Conservation (phyloP, 202 grass and related monocot genomes). For the Carex arenaria region DNA sequence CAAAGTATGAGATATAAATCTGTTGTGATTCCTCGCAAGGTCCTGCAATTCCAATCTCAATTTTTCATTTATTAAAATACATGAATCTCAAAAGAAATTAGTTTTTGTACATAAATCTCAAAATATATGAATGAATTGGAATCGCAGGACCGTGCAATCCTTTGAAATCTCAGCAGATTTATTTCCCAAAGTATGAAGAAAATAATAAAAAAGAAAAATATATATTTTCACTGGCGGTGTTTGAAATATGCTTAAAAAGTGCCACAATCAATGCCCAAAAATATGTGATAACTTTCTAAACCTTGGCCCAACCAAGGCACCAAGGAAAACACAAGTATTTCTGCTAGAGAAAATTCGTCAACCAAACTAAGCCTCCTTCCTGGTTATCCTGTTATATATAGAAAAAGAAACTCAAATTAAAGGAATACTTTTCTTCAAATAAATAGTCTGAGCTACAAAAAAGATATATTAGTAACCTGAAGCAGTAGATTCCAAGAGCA, state of each 20-base stretch:
- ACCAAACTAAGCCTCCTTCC: conserved; percentile 75
- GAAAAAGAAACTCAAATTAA: background rate
- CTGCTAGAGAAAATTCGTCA: background rate
- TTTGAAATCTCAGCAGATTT: too few relatives aligned
- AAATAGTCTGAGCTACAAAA: background rate
- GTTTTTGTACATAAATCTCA: too few relatives aligned
- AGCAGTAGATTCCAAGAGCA: conserved; percentile 96
- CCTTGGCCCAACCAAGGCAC: background rate
- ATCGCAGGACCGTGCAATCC: too few relatives aligned
- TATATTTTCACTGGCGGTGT: background rate
- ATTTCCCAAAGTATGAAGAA: background rate
- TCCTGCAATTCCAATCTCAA: too few relatives aligned
- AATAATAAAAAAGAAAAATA: background rate
- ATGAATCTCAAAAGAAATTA: too few relatives aligned
- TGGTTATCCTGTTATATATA: conserved; percentile 70
- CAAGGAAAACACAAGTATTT: background rate
- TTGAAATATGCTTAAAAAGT: background rate
- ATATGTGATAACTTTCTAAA: background rate
- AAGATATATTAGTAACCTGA: conserved; percentile 42
- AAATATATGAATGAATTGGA: too few relatives aligned
- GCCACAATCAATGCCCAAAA: background rate
- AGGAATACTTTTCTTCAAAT: background rate
- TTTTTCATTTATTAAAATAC: too few relatives aligned
- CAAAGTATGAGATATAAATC: too few relatives aligned
- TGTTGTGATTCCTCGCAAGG: too few relatives aligned